These are phyloP conservation scores for Magnolia officinalis DNA, from an alignment of 164 flowering plant species.

Conservation along the genomic window DNA sequence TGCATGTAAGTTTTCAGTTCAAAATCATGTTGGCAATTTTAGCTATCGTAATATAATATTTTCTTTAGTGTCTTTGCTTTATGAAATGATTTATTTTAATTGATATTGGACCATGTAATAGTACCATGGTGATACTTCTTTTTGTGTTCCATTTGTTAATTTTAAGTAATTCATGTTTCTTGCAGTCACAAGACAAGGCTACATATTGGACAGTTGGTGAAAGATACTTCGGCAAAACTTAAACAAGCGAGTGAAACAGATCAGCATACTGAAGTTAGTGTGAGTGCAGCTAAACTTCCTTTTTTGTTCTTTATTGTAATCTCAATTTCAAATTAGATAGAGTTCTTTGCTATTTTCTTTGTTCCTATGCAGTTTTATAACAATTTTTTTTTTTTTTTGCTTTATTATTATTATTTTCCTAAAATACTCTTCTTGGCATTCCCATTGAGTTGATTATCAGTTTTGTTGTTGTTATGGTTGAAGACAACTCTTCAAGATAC, in stretches of 20 bases:
- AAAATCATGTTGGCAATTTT: neutral
- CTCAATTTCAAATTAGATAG: neutral
- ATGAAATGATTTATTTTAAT: neutral
- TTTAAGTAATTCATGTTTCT: neutral
- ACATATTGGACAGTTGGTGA: conserved; percentile 60
- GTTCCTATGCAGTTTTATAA: neutral
- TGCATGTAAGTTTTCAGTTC: neutral
- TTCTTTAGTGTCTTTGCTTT: neutral
- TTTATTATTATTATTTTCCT: too few species aligned
- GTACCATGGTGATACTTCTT: neutral
- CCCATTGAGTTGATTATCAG: too few species aligned
- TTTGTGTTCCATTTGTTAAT: neutral
- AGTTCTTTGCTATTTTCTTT: neutral
- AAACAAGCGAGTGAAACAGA: conserved; percentile 67
- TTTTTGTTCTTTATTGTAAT: neutral
- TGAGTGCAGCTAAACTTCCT: conserved; percentile 26
- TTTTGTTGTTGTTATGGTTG: too few species aligned
- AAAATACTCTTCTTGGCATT: too few species aligned
- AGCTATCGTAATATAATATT: neutral
- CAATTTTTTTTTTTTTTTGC: too few species aligned
- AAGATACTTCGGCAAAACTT: conserved; percentile 60
- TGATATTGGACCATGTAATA: neutral
- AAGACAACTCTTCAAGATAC: too few species aligned
- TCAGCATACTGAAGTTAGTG: conserved; percentile 49
- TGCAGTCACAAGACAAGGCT: conserved; percentile 58